Conservation (phyloP, 257 asterid genomes). For the Jacaranda mimosifolia region DNA sequence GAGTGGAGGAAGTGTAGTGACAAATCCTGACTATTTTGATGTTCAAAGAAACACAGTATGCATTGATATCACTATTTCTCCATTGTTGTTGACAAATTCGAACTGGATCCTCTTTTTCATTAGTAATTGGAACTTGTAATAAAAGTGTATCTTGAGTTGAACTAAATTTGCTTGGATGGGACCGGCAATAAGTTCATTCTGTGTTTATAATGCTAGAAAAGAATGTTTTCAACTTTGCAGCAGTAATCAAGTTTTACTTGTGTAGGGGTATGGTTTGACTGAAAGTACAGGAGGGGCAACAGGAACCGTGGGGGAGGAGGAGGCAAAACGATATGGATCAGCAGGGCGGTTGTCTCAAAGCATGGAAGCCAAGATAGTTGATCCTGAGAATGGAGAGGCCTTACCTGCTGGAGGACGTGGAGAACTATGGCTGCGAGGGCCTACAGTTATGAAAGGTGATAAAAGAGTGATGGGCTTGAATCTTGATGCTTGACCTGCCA, state of each 20-base stretch:
- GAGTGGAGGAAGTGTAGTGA: too few relatives aligned
- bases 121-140: too few relatives aligned
- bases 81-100: too few relatives aligned
- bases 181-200: too few relatives aligned
- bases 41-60: too few relatives aligned
- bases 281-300: slow-evolving; percentile 81
- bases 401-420: slow-evolving; percentile 80
- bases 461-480: not conserved
- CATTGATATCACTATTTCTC: too few relatives aligned
- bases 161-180: too few relatives aligned
- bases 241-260: slow-evolving; percentile 6
- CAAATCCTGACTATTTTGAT: too few relatives aligned
- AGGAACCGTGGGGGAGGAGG: slow-evolving; percentile 66
- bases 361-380: slow-evolving; percentile 85
- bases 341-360: slow-evolving; percentile 75
- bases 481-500: too few relatives aligned
- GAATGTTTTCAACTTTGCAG: not conserved
- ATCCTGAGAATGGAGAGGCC: slow-evolving; percentile 71
- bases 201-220: slow-evolving; percentile 3
- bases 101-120: too few relatives aligned
- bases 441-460: slow-evolving; percentile 83
- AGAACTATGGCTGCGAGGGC: slow-evolving; percentile 88
- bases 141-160: too few relatives aligned
- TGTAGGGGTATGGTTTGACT: slow-evolving; percentile 90
- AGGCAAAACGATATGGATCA: slow-evolving; percentile 65